These are phyloP conservation scores for Prunus campanulata DNA, from an alignment of 306 rosid species.

Conservation along the genomic window DNA sequence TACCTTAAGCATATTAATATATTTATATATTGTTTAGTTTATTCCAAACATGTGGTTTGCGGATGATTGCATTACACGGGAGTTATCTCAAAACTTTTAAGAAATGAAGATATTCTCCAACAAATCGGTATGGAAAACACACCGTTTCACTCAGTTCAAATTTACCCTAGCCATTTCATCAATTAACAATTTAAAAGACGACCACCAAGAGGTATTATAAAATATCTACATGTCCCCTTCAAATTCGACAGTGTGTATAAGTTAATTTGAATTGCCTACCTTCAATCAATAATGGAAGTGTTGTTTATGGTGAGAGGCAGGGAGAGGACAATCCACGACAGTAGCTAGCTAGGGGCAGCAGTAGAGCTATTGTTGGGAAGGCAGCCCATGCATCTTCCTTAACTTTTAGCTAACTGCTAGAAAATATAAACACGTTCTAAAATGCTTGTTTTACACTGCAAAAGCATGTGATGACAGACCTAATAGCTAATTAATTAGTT, in stretches of 20 bases:
- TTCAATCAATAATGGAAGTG: constrained; percentile 1
- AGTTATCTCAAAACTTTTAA: no score
- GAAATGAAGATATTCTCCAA: no score
- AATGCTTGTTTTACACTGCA: neutral
- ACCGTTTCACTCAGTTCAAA: neutral
- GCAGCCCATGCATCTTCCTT: constrained; percentile 4
- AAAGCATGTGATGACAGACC: constrained; percentile 10
- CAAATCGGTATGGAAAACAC: no score
- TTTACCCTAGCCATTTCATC: neutral
- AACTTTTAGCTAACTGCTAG: neutral
- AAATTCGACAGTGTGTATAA: constrained; percentile 11
- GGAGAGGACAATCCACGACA: constrained; percentile 3
- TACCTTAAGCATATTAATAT: no score
- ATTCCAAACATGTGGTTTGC: no score
- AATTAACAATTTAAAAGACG: neutral
- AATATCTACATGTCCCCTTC: constrained; percentile 12
- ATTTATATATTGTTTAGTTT: no score
- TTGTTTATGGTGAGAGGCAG: neutral
- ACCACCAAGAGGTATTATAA: neutral
- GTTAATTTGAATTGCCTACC: neutral
- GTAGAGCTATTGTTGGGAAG: neutral
- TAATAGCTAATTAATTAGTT: neutral
- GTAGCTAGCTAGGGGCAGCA: neutral
- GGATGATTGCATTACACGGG: no score
- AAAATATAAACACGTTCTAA: neutral